These are phyloP conservation scores for Kwoniella sp. DNA, from an alignment of 768 basidiomycete genomes.

Conservation along the genomic window DNA sequence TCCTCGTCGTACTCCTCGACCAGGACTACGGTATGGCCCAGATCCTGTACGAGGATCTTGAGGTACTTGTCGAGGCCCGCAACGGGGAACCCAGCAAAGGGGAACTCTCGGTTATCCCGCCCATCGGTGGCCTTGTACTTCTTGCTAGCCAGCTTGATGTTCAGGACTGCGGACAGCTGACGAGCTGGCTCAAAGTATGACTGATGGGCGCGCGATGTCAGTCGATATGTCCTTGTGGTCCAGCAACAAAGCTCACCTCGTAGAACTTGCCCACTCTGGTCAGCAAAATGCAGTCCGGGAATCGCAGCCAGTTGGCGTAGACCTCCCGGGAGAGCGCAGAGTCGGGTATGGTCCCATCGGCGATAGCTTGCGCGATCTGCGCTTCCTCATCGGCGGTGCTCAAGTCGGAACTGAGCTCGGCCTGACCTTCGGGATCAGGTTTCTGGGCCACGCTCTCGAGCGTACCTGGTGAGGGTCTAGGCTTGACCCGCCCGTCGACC, in stretches of 20 bases:
- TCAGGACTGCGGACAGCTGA: constrained; percentile 68
- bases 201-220: constrained; percentile 51
- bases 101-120: constrained; percentile 47
- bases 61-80: constrained; percentile 79
- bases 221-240: background rate
- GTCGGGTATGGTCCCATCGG: constrained; percentile 26
- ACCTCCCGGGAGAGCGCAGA: constrained; percentile 67
- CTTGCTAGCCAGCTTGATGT: constrained; percentile 64
- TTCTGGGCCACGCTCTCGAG: background rate
- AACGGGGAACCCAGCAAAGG: constrained; percentile 89
- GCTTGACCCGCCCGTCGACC: background rate
- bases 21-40: constrained; percentile 80
- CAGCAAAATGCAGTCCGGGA: constrained; percentile 82
- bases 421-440: background rate
- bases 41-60: constrained; percentile 75
- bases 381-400: constrained; percentile 4
- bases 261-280: constrained; percentile 94
- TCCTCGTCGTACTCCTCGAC: constrained; percentile 75
- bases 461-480: too few species aligned
- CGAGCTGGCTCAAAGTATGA: constrained; percentile 90
- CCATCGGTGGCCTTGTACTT: constrained; percentile 8
- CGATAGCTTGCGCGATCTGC: constrained; percentile 9
- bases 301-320: constrained; percentile 64
- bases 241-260: constrained; percentile 59
- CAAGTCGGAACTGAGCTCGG: too few species aligned